phyloP scores from a whole-genome alignment of 164 flowering plant genomes.

The Chimonanthus salicifolius region DNA sequence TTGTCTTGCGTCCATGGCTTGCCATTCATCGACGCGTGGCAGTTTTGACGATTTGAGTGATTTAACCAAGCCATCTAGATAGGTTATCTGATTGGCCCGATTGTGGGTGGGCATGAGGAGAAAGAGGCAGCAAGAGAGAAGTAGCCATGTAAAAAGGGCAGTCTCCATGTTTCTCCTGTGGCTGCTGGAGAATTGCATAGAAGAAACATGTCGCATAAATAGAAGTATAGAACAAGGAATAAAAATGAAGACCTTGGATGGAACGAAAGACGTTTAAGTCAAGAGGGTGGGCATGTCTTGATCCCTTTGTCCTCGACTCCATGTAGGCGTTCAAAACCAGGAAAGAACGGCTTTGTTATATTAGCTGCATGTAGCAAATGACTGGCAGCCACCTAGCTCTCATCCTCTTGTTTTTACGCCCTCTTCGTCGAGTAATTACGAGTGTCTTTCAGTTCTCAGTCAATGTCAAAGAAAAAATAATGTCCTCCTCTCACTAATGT shows the following conservation, averaged over 20 bases:
- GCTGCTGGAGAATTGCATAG: background rate
- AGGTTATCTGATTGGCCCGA: background rate
- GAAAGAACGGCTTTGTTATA: too few relatives aligned
- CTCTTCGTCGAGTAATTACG: too few relatives aligned
- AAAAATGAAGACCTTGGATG: background rate
- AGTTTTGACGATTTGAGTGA: background rate
- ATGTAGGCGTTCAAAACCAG: too few relatives aligned
- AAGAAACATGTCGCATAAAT: too few relatives aligned
- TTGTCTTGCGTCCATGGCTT: background rate
- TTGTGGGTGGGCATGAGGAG: background rate
- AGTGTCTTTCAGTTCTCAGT: too few relatives aligned
- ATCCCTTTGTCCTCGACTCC: background rate
- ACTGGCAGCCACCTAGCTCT: too few relatives aligned
- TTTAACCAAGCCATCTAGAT: slow-evolving; percentile 2
- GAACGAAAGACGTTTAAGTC: background rate
- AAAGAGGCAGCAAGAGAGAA: background rate
- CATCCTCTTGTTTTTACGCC: too few relatives aligned
- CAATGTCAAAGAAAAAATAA: too few relatives aligned
- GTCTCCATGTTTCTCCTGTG: background rate
- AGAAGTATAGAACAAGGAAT: background rate
- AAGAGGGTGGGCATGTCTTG: background rate
- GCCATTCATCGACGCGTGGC: background rate
- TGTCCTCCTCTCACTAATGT: too few relatives aligned
- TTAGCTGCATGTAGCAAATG: too few relatives aligned
- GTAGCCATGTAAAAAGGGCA: background rate